These are phyloP conservation scores for Diaporthe sp. DNA, from an alignment of 2,329 filamentous ascomycete species.

Conservation along the genomic window DNA sequence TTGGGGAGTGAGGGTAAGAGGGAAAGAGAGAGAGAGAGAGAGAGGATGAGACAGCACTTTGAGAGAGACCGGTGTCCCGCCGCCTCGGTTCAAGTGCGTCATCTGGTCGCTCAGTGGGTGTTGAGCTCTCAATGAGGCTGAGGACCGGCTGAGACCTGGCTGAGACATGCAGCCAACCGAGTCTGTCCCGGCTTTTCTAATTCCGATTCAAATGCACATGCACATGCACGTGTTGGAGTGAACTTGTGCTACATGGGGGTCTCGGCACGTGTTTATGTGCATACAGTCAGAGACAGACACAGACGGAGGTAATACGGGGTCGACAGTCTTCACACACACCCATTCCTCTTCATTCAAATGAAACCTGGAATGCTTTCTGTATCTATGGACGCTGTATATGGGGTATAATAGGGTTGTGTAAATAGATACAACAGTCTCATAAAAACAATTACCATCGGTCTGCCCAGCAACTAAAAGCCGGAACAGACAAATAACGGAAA, in stretches of 20 bases:
- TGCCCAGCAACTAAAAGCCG: constrained; percentile 21
- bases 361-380: constrained; percentile 18
- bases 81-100: constrained; percentile 20
- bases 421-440: constrained; percentile 20
- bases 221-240: background rate
- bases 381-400: constrained; percentile 33
- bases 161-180: constrained; percentile 28
- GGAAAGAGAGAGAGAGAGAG: background rate
- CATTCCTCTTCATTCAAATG: background rate
- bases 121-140: constrained; percentile 15
- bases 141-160: constrained; percentile 28
- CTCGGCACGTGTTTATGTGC: background rate
- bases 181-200: constrained; percentile 10
- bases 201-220: constrained; percentile 22
- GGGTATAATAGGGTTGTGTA: constrained; percentile 30
- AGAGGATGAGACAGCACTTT: background rate
- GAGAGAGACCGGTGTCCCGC: background rate
- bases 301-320: background rate
- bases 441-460: constrained; percentile 12
- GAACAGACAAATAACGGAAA: background rate
- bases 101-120: background rate
- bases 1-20: background rate
- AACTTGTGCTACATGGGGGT: background rate
- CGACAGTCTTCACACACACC: background rate
- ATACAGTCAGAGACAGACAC: background rate